These are phyloP conservation scores for Candida odintsovae DNA, from an alignment of 805 yeast genomes.

Conservation along the genomic window DNA sequence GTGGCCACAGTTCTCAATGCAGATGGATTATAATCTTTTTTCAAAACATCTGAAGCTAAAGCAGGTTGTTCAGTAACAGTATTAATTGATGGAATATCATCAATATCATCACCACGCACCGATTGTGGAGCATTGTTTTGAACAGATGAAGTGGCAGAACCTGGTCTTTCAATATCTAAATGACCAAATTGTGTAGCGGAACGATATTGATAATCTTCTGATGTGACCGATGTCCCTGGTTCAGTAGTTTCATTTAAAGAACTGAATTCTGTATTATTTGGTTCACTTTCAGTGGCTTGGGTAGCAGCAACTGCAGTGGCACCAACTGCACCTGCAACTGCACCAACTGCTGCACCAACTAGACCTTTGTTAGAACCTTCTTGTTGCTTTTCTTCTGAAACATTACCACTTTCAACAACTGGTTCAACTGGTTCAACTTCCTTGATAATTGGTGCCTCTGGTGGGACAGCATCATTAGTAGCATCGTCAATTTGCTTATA, in stretches of 20 bases:
- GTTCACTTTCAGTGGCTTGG: slow-evolving; percentile 27
- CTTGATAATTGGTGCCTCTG: slow-evolving; percentile 11
- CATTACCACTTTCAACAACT: slow-evolving; percentile 21
- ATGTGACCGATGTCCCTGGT: slow-evolving; percentile 21
- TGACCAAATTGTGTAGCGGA: slow-evolving; percentile 13
- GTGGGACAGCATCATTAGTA: slow-evolving; percentile 12
- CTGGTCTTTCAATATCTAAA: slow-evolving; percentile 47
- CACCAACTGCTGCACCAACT: slow-evolving; percentile 22
- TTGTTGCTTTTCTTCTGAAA: slow-evolving; percentile 13
- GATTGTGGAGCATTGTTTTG: slow-evolving; percentile 90
- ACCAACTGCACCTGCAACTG: slow-evolving; percentile 25
- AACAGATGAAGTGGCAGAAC: slow-evolving; percentile 83
- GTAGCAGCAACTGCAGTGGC: slow-evolving; percentile 20
- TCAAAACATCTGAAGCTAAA: slow-evolving; percentile 26
- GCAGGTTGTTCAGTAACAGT: slow-evolving; percentile 25
- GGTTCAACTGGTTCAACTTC: slow-evolving; percentile 15
- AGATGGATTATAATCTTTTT: slow-evolving; percentile 19
- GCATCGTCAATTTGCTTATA: slow-evolving; percentile 34
- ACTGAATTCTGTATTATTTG: slow-evolving; percentile 20
- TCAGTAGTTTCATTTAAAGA: slow-evolving; percentile 19
- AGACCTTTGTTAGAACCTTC: slow-evolving; percentile 9
- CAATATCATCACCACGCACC: slow-evolving; percentile 65
- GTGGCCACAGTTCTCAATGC: slow-evolving; percentile 18
- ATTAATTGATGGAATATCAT: slow-evolving; percentile 22
- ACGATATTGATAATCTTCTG: slow-evolving; percentile 22